Conservation (phyloP, 75 land plant species). For the Cupressus sempervirens region DNA sequence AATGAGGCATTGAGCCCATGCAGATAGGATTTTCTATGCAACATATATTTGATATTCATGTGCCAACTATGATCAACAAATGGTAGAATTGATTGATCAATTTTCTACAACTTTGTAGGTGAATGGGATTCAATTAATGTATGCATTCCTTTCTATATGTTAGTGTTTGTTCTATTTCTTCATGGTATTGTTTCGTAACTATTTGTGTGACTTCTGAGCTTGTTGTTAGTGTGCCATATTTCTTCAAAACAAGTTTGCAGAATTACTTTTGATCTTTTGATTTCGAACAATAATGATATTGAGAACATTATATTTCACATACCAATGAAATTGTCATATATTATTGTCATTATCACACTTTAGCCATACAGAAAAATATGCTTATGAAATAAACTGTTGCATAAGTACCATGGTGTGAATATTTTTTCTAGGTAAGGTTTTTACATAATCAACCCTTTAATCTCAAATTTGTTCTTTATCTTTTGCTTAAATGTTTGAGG, state of each 20-base stretch:
- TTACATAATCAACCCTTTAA: too few species aligned
- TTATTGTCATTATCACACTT: not conserved
- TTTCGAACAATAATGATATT: not conserved
- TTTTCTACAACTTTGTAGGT: slow-evolving; percentile 55
- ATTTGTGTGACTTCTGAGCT: not conserved
- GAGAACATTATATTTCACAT: not conserved
- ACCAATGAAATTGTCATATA: too few species aligned
- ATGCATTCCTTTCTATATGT: not conserved
- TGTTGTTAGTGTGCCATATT: not conserved
- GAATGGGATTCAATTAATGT: not conserved
- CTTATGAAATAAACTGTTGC: too few species aligned
- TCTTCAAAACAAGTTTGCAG: not conserved
- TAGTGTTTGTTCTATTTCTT: not conserved
- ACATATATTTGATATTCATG: too few species aligned
- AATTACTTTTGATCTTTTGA: not conserved
- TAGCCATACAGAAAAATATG: not conserved
- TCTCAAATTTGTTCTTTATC: too few species aligned
- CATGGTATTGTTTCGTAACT: not conserved
- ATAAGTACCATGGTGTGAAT: not conserved
- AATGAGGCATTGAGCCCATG: too few species aligned
- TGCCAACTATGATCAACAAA: slow-evolving; percentile 69
- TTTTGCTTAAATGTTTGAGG: too few species aligned
- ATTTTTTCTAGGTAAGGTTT: too few species aligned
- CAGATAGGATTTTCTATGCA: too few species aligned
- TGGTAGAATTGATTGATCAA: slow-evolving; percentile 57